Evolutionary conservation across 140 eudicot species (phyloP).

Genomic region (Cichorium intybus): DNA sequence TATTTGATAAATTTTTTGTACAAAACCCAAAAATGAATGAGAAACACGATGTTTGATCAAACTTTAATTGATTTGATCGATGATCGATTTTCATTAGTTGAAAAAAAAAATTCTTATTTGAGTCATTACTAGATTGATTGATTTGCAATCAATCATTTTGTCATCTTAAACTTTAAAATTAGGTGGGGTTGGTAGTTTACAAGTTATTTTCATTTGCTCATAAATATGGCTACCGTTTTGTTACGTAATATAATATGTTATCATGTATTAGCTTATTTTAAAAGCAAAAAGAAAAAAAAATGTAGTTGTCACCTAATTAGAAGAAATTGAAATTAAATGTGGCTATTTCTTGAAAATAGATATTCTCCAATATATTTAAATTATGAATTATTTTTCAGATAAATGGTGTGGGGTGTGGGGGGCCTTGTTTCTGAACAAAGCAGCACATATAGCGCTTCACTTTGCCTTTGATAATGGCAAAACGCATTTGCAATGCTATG

Average conservation of each 20-base stretch:
- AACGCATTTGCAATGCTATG: conserved; percentile 43
- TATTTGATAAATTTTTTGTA: too few relatives aligned
- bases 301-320: neutral
- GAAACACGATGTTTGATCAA: neutral
- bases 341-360: too few relatives aligned
- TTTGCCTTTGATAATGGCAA: conserved; percentile 38
- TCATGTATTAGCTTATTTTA: neutral
- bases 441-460: conserved; percentile 45
- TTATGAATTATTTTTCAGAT: neutral
- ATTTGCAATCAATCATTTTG: neutral
- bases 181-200: too few relatives aligned
- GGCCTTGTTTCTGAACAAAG: conserved; percentile 31
- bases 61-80: too few relatives aligned
- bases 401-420: conserved; percentile 23
- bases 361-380: neutral
- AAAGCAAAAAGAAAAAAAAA: too few relatives aligned
- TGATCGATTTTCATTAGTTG: too few relatives aligned
- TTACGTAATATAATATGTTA: too few relatives aligned
- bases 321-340: neutral
- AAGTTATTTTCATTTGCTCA: too few relatives aligned
- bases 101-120: too few relatives aligned
- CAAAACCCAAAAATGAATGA: neutral
- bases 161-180: neutral
- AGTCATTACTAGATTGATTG: neutral
- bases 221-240: too few relatives aligned